Evolutionary conservation across 148 eudicot genomes (phyloP).

Genomic region (Chenopodium formosanum): DNA sequence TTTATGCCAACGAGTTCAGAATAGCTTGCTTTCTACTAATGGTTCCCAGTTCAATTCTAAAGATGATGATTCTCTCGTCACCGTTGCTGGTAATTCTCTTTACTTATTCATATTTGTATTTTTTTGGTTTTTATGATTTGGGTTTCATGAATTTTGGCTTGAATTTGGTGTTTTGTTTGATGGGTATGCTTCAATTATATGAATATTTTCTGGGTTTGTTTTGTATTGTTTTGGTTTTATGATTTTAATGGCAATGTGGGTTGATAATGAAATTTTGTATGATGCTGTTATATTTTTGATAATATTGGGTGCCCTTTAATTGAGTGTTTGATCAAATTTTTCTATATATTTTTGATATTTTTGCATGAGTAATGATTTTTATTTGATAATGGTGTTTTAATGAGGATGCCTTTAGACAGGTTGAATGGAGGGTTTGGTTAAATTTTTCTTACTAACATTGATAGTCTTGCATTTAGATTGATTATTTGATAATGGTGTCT

Average conservation of each 20-base stretch:
- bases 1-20: conserved; percentile 68
- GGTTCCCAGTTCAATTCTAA: conserved; percentile 57
- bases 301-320: neutral
- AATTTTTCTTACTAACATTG: neutral
- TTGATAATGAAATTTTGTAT: neutral
- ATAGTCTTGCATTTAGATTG: neutral
- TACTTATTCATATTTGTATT: neutral
- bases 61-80: conserved; percentile 86
- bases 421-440: neutral
- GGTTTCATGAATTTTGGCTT: conserved; percentile 1
- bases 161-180: conserved; percentile 6
- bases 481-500: neutral
- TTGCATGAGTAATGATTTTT: neutral
- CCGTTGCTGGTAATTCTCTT: conserved; percentile 66
- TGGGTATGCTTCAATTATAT: conserved; percentile 4
- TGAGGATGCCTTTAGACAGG: neutral
- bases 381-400: neutral
- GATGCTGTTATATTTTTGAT: neutral
- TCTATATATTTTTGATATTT: neutral
- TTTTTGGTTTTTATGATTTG: conserved; percentile 1
- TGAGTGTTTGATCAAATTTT: neutral
- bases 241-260: conserved; percentile 15
- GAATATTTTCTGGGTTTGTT: neutral
- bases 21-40: conserved; percentile 41
- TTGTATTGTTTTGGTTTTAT: neutral